Conservation (phyloP, 2,329 filamentous ascomycete genomes). For the Cladosporium velox region DNA sequence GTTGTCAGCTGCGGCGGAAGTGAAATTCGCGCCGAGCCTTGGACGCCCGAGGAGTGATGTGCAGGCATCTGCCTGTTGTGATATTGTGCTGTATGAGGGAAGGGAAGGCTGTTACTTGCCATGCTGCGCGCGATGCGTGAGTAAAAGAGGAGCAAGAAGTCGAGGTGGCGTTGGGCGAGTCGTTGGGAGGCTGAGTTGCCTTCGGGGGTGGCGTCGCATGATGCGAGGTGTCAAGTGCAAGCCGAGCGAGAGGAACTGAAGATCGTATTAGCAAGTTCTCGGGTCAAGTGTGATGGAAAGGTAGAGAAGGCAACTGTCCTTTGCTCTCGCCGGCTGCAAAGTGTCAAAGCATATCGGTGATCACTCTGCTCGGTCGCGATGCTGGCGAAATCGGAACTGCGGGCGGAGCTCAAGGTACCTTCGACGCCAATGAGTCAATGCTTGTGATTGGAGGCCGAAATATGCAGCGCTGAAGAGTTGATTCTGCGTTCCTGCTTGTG, state of each 20-base stretch:
- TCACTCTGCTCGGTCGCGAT: not conserved
- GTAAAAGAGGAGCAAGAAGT: not conserved
- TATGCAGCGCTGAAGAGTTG: not conserved
- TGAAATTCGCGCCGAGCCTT: not conserved
- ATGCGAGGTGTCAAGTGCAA: not conserved
- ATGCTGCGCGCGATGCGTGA: not conserved
- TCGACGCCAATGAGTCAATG: not conserved
- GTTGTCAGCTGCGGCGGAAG: not conserved
- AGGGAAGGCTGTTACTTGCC: not conserved
- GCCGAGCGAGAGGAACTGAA: not conserved
- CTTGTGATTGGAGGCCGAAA: not conserved
- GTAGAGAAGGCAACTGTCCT: not conserved
- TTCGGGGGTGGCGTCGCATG: not conserved
- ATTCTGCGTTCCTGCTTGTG: not conserved
- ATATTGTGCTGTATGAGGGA: not conserved
- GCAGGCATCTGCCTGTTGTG: not conserved
- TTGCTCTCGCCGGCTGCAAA: not conserved
- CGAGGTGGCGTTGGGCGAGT: not conserved
- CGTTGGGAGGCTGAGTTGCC: not conserved
- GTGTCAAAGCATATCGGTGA: not conserved
- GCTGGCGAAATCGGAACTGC: not conserved
- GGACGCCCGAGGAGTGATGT: not conserved
- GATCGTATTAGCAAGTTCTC: not conserved
- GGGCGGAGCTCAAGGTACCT: not conserved
- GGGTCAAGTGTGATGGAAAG: not conserved